Conservation (phyloP, 2,329 filamentous ascomycete genomes). For the Colletotrichum destructivum region DNA sequence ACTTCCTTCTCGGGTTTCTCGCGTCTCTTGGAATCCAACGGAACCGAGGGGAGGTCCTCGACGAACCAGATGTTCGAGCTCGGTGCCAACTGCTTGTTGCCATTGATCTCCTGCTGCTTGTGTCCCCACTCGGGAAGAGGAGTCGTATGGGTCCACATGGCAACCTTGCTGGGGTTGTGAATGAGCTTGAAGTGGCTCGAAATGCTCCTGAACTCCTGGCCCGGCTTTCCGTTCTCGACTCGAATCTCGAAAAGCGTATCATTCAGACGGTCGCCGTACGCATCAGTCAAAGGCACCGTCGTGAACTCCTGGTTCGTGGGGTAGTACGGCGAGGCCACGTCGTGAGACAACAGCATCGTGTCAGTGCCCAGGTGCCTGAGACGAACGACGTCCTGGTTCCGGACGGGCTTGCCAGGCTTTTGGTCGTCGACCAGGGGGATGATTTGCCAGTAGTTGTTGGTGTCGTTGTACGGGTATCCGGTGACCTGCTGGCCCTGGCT, state of each 20-base stretch:
- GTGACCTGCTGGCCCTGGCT: slow-evolving; percentile 99
- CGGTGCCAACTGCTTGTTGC: slow-evolving; percentile 94
- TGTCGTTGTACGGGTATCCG: slow-evolving; percentile 97
- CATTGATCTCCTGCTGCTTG: slow-evolving; percentile 99
- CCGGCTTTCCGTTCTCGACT: slow-evolving; percentile 86
- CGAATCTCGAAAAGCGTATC: slow-evolving; percentile 95
- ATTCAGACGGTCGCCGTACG: slow-evolving; percentile 80
- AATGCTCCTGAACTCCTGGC: slow-evolving; percentile 90
- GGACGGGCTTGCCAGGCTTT: slow-evolving; percentile 75
- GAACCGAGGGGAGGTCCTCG: slow-evolving; percentile 89
- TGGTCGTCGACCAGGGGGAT: slow-evolving; percentile 77
- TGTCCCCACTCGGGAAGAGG: slow-evolving; percentile 97
- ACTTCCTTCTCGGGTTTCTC: slow-evolving; percentile 83
- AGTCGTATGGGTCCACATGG: slow-evolving; percentile 98
- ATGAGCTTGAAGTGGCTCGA: slow-evolving; percentile 96
- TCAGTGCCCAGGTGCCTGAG: slow-evolving; percentile 91
- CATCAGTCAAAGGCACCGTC: slow-evolving; percentile 80
- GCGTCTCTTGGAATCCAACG: slow-evolving; percentile 79
- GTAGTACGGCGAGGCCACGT: slow-evolving; percentile 95
- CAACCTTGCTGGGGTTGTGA: slow-evolving; percentile 94
- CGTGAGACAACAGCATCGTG: slow-evolving; percentile 89
- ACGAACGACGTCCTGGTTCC: slow-evolving; percentile 88
- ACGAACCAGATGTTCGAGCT: slow-evolving; percentile 96
- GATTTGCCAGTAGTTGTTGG: slow-evolving; percentile 98
- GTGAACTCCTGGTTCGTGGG: slow-evolving; percentile 99